Evolutionary conservation across 2,329 filamentous ascomycete genomes (phyloP).

Genomic region (Penicillium sp.): DNA sequence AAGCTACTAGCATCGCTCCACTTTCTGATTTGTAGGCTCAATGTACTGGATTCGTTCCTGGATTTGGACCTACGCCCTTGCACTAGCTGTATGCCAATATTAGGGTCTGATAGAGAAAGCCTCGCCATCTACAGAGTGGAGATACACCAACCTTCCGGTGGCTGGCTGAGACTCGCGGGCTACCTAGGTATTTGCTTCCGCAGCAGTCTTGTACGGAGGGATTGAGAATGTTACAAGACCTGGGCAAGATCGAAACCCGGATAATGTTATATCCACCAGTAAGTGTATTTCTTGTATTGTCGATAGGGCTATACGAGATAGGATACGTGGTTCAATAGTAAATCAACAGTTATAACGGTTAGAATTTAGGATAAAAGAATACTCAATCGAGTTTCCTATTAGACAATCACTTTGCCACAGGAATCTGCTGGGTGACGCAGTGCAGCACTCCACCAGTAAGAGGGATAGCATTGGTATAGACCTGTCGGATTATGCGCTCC

Average conservation of each 20-base stretch:
- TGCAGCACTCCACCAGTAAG: slow-evolving; percentile 28
- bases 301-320: background rate
- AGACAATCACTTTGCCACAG: slow-evolving; percentile 1
- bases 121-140: too few species aligned
- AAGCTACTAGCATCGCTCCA: too few species aligned
- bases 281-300: background rate
- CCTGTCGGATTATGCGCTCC: slow-evolving; percentile 22
- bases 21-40: too few species aligned
- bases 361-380: background rate
- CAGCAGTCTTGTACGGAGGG: background rate
- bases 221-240: background rate
- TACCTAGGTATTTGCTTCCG: too few species aligned
- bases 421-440: slow-evolving; percentile 28
- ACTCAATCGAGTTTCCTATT: background rate
- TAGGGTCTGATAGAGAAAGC: too few species aligned
- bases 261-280: background rate
- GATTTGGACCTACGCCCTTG: too few species aligned
- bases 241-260: background rate
- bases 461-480: slow-evolving; percentile 24
- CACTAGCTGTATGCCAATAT: too few species aligned
- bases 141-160: too few species aligned
- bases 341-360: background rate
- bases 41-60: too few species aligned
- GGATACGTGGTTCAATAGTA: background rate
- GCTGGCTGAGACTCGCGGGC: too few species aligned